phyloP scores from a whole-genome alignment of 140 eudicot genomes.

The Flaveria floridana region DNA sequence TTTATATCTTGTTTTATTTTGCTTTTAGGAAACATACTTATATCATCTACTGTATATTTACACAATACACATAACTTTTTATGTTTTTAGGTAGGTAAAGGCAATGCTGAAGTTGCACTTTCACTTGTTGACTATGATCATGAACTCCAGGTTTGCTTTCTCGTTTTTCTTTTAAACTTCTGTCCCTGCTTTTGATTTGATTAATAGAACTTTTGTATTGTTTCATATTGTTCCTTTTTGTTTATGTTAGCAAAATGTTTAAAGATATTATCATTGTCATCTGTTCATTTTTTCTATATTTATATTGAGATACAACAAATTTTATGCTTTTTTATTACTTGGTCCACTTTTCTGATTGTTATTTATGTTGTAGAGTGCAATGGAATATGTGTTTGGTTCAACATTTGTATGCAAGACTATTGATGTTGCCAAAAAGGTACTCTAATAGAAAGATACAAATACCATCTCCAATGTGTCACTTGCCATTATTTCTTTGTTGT shows the following conservation, averaged over 20 bases:
- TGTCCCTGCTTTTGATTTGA: constrained; percentile 13
- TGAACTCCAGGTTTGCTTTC: constrained; percentile 63
- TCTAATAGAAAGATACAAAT: constrained; percentile 5
- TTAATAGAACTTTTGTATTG: not conserved
- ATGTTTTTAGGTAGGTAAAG: constrained; percentile 75
- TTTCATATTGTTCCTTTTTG: constrained; percentile 9
- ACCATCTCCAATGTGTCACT: not conserved
- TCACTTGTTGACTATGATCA: constrained; percentile 83
- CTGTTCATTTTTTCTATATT: constrained; percentile 1
- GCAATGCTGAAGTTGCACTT: constrained; percentile 95
- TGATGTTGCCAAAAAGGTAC: constrained; percentile 87
- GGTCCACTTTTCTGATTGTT: constrained; percentile 27
- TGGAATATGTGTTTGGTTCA: constrained; percentile 96
- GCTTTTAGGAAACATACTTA: not conserved
- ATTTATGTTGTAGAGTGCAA: constrained; percentile 71
- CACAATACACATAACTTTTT: not conserved
- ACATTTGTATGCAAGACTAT: constrained; percentile 89
- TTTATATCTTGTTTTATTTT: not conserved
- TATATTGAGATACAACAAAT: constrained; percentile 7
- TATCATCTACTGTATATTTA: not conserved
- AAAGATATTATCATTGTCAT: not conserved
- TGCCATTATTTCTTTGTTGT: not conserved
- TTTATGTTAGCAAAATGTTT: constrained; percentile 22
- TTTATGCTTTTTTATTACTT: constrained; percentile 6
- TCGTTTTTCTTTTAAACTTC: not conserved